phyloP scores from a whole-genome alignment of 768 basidiomycete genomes.

The Lepiota brunneoincarnata region DNA sequence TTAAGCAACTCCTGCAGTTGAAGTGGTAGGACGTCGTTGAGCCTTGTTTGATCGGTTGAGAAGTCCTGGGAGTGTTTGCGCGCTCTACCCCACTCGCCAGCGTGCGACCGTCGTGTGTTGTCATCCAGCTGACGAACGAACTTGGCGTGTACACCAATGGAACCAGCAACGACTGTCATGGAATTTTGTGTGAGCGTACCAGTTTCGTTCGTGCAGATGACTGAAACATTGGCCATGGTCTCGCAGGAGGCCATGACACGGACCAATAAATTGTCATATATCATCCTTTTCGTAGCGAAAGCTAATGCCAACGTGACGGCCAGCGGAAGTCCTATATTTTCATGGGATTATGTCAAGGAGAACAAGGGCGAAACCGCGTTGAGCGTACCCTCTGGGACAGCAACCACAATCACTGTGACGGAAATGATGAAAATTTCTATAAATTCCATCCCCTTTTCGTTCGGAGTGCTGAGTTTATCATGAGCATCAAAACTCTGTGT shows the following conservation, averaged over 20 bases:
- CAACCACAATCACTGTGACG: slow-evolving; percentile 70
- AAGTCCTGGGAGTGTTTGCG: slow-evolving; percentile 70
- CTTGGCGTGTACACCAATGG: slow-evolving; percentile 91
- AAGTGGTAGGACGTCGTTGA: slow-evolving; percentile 63
- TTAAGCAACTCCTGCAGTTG: slow-evolving; percentile 71
- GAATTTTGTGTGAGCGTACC: slow-evolving; percentile 94
- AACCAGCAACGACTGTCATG: slow-evolving; percentile 97
- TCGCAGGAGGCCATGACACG: slow-evolving; percentile 96
- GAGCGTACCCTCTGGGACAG: slow-evolving; percentile 42
- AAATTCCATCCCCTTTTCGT: slow-evolving; percentile 85
- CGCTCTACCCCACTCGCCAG: slow-evolving; percentile 40
- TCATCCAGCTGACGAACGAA: slow-evolving; percentile 80
- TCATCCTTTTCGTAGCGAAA: slow-evolving; percentile 98
- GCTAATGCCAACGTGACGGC: slow-evolving; percentile 96
- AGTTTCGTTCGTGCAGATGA: slow-evolving; percentile 95
- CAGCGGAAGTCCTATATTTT: slow-evolving; percentile 71
- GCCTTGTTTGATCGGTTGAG: slow-evolving; percentile 73
- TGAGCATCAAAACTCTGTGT: neutral
- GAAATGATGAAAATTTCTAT: slow-evolving; percentile 93
- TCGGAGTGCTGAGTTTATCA: slow-evolving; percentile 49
- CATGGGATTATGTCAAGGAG: slow-evolving; percentile 9
- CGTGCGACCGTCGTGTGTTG: slow-evolving; percentile 71
- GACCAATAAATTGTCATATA: slow-evolving; percentile 89
- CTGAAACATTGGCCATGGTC: slow-evolving; percentile 97
- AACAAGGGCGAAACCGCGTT: neutral